Evolutionary conservation across 2,329 filamentous ascomycete genomes (phyloP).

Genomic region (Penicillium rolfsii): DNA sequence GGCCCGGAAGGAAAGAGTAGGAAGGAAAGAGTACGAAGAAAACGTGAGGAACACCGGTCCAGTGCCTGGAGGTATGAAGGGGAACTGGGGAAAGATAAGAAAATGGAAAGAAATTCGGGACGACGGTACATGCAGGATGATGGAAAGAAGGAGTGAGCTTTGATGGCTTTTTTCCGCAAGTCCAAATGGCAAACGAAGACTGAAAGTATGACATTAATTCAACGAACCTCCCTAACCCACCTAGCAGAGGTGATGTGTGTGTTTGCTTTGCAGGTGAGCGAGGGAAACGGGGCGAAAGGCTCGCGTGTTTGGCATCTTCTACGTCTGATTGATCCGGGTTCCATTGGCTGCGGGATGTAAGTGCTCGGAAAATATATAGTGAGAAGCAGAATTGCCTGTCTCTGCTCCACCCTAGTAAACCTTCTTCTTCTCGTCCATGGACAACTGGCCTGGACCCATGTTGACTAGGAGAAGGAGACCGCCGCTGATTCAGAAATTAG

Average conservation of each 20-base stretch:
- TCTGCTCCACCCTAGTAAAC: slow-evolving; percentile 69
- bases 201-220: not conserved
- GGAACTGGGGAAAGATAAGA: not conserved
- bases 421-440: slow-evolving; percentile 99
- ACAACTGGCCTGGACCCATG: slow-evolving; percentile 96
- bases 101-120: not conserved
- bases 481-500: slow-evolving; percentile 55
- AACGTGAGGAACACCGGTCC: slow-evolving; percentile 1
- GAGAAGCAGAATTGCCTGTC: slow-evolving; percentile 8
- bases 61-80: not conserved
- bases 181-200: not conserved
- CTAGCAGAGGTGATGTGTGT: not conserved
- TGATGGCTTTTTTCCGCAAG: not conserved
- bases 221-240: not conserved
- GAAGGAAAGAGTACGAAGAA: not conserved
- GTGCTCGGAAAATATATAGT: slow-evolving; percentile 19
- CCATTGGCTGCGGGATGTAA: slow-evolving; percentile 22
- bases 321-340: not conserved
- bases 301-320: not conserved
- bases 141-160: not conserved
- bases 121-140: not conserved
- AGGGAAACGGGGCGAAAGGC: not conserved
- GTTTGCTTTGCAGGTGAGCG: not conserved
- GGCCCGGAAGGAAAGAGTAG: slow-evolving; percentile 10
- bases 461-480: slow-evolving; percentile 96